These are phyloP conservation scores for Flaveria brownii DNA, from an alignment of 129 eudicot species.

Conservation along the genomic window DNA sequence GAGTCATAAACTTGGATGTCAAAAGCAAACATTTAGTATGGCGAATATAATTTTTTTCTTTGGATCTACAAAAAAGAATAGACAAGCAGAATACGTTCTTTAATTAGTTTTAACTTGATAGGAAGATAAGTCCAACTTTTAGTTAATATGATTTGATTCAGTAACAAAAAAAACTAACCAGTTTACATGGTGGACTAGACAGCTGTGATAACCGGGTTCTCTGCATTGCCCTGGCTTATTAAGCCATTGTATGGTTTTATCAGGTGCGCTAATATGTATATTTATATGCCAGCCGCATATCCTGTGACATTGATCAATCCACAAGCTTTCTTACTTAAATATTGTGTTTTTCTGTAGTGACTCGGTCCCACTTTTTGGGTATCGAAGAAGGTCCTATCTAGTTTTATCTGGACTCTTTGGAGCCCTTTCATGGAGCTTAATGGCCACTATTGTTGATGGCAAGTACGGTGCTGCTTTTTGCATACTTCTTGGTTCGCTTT, in stretches of 20 bases:
- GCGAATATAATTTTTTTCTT: background rate
- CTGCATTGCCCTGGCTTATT: constrained; percentile 94
- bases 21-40: constrained; percentile 4
- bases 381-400: constrained; percentile 95
- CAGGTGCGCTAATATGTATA: constrained; percentile 57
- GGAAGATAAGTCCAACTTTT: background rate
- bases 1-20: constrained; percentile 1
- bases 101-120: background rate
- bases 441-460: constrained; percentile 85
- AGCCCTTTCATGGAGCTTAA: constrained; percentile 94
- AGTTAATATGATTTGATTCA: constrained; percentile 11
- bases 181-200: constrained; percentile 68
- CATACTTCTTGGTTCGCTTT: constrained; percentile 93
- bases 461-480: constrained; percentile 85
- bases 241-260: constrained; percentile 98
- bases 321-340: constrained; percentile 22
- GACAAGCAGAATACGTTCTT: background rate
- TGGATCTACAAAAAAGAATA: background rate
- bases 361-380: constrained; percentile 96
- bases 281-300: constrained; percentile 1
- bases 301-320: constrained; percentile 16
- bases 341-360: constrained; percentile 53
- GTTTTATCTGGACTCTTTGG: constrained; percentile 94
- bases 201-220: constrained; percentile 92
- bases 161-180: constrained; percentile 40